phyloP scores from a whole-genome alignment of 2,329 filamentous ascomycete species.

The Trichophyton simii region DNA sequence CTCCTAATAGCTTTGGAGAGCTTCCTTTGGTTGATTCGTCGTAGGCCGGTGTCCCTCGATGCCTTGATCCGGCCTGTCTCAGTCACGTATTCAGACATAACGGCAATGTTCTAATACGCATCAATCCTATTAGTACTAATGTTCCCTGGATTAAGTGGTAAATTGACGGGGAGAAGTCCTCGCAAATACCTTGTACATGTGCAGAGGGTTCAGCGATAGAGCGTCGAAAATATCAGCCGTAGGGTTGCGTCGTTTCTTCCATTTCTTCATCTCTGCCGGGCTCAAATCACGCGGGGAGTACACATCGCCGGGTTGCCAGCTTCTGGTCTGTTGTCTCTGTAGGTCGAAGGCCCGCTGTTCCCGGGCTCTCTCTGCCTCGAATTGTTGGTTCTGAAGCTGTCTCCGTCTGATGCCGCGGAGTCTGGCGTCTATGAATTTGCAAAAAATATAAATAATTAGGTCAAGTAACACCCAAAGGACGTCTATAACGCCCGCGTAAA shows the following conservation, averaged over 20 bases:
- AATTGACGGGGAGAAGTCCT: background rate
- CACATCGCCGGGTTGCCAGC: constrained; percentile 67
- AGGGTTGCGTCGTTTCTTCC: constrained; percentile 47
- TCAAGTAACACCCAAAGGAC: background rate
- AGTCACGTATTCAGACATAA: constrained; percentile 82
- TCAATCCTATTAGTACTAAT: background rate
- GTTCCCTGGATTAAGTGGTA: background rate
- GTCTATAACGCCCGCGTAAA: background rate
- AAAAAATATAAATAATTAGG: background rate
- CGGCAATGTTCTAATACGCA: constrained; percentile 63
- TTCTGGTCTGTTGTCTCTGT: constrained; percentile 42
- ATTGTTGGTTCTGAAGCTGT: background rate
- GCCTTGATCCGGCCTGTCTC: constrained; percentile 74
- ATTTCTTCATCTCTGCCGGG: constrained; percentile 67
- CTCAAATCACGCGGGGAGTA: constrained; percentile 85
- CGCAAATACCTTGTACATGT: constrained; percentile 70
- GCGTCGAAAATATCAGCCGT: constrained; percentile 64
- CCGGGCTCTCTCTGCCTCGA: constrained; percentile 27
- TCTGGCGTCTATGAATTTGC: background rate
- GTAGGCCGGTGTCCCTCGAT: constrained; percentile 61
- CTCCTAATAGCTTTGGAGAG: constrained; percentile 86
- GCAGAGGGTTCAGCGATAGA: constrained; percentile 64
- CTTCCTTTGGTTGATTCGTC: constrained; percentile 81
- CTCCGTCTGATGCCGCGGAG: background rate
- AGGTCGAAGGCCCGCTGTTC: constrained; percentile 26